phyloP scores from a whole-genome alignment of 2,329 filamentous ascomycete species.

The Triangularia setosa region DNA sequence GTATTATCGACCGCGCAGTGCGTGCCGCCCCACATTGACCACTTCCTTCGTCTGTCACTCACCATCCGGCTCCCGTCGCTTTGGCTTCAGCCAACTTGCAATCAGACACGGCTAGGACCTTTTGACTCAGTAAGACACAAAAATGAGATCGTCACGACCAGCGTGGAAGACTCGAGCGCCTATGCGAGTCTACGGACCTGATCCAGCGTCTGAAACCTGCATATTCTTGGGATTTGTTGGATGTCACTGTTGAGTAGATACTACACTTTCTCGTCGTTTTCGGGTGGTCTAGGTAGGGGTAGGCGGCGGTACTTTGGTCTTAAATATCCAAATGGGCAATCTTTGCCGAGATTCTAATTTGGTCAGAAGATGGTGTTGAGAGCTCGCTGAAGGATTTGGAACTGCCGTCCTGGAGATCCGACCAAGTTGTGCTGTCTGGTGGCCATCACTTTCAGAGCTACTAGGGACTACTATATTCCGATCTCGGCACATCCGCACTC shows the following conservation, averaged over 20 bases:
- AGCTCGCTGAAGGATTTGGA: not conserved
- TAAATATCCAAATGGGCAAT: not conserved
- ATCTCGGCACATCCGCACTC: not conserved
- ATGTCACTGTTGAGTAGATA: not conserved
- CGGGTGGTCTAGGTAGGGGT: not conserved
- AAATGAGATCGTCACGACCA: not conserved
- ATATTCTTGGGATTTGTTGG: not conserved
- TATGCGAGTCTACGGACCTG: not conserved
- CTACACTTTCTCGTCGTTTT: not conserved
- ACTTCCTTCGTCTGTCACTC: not conserved
- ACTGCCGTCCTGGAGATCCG: not conserved
- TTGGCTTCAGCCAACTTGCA: not conserved
- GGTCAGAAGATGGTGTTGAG: not conserved
- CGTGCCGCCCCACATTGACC: not conserved
- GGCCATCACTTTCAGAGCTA: not conserved
- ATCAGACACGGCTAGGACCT: not conserved
- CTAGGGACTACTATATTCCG: not conserved
- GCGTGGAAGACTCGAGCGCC: not conserved
- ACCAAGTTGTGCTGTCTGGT: not conserved
- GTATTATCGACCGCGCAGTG: slow-evolving; percentile 1
- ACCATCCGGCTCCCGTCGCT: not conserved
- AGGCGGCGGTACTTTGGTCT: not conserved
- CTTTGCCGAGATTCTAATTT: not conserved
- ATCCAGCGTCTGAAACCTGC: not conserved
- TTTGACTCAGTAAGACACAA: not conserved